A percentile compares a stretch with the other conserved stretches of the same genome.
Evolutionary conservation across 495 filamentous ascomycete genomes (phyloP).

Genomic region (Podospora pseudoanserina): DNA sequence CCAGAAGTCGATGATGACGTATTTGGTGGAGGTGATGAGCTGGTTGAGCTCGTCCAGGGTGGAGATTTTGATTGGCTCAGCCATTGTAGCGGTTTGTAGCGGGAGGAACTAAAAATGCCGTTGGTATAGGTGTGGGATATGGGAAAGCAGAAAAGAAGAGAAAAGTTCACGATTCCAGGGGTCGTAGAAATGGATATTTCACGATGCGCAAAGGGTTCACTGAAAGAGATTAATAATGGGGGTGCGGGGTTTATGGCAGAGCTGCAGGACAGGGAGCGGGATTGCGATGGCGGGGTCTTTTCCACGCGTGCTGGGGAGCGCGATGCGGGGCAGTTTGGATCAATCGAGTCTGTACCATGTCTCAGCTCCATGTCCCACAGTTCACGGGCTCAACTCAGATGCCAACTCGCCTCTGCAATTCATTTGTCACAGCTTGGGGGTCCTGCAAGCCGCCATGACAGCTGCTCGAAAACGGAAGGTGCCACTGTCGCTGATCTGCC

Average conservation of each 20-base stretch:
- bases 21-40: constrained; percentile 36
- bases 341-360: too few species aligned
- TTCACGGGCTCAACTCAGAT: not conserved
- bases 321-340: not conserved
- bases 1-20: constrained; percentile 49
- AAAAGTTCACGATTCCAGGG: not conserved
- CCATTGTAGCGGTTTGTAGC: constrained; percentile 14
- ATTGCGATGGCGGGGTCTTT: not conserved
- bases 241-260: not conserved
- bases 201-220: not conserved
- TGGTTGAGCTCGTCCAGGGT: constrained; percentile 30
- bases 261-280: not conserved
- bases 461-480: not conserved
- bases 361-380: not conserved
- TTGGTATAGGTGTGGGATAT: too few species aligned
- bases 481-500: not conserved
- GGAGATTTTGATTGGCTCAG: constrained; percentile 24
- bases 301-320: not conserved
- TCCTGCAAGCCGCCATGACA: too few species aligned
- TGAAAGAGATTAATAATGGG: not conserved
- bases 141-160: too few species aligned
- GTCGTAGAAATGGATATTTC: not conserved
- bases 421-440: constrained; percentile 2
- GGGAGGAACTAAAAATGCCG: not conserved
- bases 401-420: not conserved